Evolutionary conservation across 2,329 filamentous ascomycete genomes (phyloP).

Genomic region (Drechslera avenae): DNA sequence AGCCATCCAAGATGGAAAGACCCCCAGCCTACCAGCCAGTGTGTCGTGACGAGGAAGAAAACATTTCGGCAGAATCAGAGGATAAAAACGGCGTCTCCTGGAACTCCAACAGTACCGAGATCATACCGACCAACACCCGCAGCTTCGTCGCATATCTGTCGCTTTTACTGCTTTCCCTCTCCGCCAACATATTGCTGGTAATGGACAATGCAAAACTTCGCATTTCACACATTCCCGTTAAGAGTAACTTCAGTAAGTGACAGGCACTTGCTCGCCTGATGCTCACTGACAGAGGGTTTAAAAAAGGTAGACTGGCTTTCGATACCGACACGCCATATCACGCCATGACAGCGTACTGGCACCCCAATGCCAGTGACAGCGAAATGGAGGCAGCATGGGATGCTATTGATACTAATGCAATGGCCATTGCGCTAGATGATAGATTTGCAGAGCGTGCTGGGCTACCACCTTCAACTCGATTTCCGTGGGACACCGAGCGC

Average conservation of each 20-base stretch:
- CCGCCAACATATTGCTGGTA: slow-evolving; percentile 36
- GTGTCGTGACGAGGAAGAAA: slow-evolving; percentile 30
- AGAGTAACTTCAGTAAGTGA: slow-evolving; percentile 35
- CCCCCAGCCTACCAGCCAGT: slow-evolving; percentile 34
- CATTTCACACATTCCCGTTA: slow-evolving; percentile 21
- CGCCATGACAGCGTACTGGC: slow-evolving; percentile 38
- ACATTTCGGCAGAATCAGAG: slow-evolving; percentile 22
- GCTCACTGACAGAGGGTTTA: not conserved
- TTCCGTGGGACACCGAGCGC: slow-evolving; percentile 45
- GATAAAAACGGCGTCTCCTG: slow-evolving; percentile 31
- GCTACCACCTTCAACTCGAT: slow-evolving; percentile 33
- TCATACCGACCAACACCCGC: slow-evolving; percentile 33
- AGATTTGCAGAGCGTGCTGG: slow-evolving; percentile 30
- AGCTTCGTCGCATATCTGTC: slow-evolving; percentile 36
- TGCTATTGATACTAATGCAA: slow-evolving; percentile 39
- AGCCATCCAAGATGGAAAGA: slow-evolving; percentile 26
- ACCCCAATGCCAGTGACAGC: slow-evolving; percentile 33
- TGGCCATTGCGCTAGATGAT: slow-evolving; percentile 41
- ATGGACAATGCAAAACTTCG: slow-evolving; percentile 34
- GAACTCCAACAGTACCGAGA: slow-evolving; percentile 32
- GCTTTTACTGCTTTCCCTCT: slow-evolving; percentile 37
- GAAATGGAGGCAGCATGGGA: slow-evolving; percentile 43
- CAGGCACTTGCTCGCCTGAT: not conserved
- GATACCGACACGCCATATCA: slow-evolving; percentile 35
- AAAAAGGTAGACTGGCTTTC: slow-evolving; percentile 35